A percentile compares a stretch with the other conserved stretches of the same genome.
Conservation (phyloP, 2,329 filamentous ascomycete genomes). For the Fusarium subglutinans region DNA sequence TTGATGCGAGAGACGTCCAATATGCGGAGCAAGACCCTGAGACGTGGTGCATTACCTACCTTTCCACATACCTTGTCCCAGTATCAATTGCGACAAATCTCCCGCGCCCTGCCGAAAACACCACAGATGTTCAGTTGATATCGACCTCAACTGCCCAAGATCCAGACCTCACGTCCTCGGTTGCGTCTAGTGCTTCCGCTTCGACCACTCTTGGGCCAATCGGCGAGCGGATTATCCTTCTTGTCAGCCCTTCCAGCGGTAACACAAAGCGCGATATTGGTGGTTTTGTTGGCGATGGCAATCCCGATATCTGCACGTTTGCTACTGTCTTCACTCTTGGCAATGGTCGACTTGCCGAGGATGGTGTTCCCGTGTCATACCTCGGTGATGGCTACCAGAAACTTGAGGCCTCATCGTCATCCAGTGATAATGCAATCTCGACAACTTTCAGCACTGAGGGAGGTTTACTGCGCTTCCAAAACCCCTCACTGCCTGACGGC, state of each 20-base stretch:
- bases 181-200: not conserved
- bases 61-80: not conserved
- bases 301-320: not conserved
- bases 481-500: not conserved
- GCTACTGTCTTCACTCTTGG: not conserved
- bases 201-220: not conserved
- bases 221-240: not conserved
- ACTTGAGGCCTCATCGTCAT: not conserved
- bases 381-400: not conserved
- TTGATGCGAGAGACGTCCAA: not conserved
- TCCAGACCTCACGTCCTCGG: not conserved
- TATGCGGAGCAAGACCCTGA: not conserved
- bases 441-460: not conserved
- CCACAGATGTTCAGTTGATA: not conserved
- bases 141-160: not conserved
- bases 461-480: not conserved
- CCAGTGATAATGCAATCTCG: not conserved
- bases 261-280: not conserved
- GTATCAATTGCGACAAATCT: not conserved
- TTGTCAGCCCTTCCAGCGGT: not conserved
- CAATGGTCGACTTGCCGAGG: not conserved
- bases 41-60: conserved; percentile 4
- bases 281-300: not conserved
- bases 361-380: not conserved
- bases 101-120: not conserved